Evolutionary conservation across 176 grass and related monocot genomes (phyloP).

Genomic region (Leersia perrieri): DNA sequence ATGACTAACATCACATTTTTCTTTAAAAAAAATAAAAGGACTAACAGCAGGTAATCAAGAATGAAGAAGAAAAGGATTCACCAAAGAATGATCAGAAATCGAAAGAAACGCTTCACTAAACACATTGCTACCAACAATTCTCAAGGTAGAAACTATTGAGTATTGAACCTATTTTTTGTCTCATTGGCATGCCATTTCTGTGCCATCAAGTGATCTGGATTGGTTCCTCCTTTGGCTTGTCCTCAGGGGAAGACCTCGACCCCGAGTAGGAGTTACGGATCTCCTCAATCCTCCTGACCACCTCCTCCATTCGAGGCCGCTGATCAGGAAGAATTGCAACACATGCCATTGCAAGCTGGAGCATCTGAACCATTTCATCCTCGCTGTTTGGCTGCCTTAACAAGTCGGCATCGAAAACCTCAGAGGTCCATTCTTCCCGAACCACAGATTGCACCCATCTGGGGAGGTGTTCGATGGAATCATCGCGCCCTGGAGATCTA

Average conservation of each 20-base stretch:
- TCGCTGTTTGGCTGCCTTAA: constrained; percentile 63
- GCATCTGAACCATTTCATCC: constrained; percentile 95
- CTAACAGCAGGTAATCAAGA: neutral
- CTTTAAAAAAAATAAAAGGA: neutral
- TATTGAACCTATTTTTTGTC: neutral
- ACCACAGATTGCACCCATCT: constrained; percentile 96
- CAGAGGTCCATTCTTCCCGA: constrained; percentile 89
- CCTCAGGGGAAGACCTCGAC: constrained; percentile 35
- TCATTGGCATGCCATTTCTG: neutral
- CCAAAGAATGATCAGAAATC: constrained; percentile 35
- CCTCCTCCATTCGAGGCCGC: constrained; percentile 66
- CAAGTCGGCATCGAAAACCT: constrained; percentile 94
- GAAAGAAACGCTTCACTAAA: constrained; percentile 6
- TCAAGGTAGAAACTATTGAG: neutral
- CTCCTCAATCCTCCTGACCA: constrained; percentile 68
- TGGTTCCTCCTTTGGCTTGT: constrained; percentile 16
- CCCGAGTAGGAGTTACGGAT: constrained; percentile 40
- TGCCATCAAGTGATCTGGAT: constrained; percentile 13
- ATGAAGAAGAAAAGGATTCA: neutral
- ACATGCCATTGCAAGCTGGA: constrained; percentile 87
- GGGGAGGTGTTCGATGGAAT: constrained; percentile 68
- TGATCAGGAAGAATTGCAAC: constrained; percentile 60
- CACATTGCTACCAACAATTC: neutral
- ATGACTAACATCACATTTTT: neutral
- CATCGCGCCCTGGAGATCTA: constrained; percentile 53